Evolutionary conservation across 148 eudicot species (phyloP), one percentile per base, ranked within the genome.

Genomic region (Chenopodium berlandieri): DNA sequence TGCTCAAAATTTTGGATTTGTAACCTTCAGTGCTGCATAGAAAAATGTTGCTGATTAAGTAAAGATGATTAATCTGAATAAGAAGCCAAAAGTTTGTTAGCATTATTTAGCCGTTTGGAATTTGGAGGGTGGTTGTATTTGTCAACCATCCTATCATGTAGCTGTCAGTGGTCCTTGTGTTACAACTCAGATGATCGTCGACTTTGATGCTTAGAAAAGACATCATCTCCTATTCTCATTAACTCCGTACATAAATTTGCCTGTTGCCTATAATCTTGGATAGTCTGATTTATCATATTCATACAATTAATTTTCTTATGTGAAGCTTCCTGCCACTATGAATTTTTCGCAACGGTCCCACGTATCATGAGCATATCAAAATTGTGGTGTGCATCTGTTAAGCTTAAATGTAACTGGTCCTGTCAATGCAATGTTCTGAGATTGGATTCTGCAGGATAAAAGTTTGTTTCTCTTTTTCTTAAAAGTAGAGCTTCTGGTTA

Each of bases 351-450:
- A 12, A 47, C 56, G 84, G 70, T 69, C 84, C 84, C 65, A 69
- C 70, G n/a, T 32, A 46, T 71, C 27, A 81, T 81, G 82, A 78
- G 87, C 87, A 75, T 85, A 85, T 85, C 84, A 85, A 81, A 73
- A 77, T 85, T 85, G 84, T 85, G 84, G 84, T 85, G 62, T 81
- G 75, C 19, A 68, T 85, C 44, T 73, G 40, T 60, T 67, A 13
- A 66, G 82, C 82, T 56, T 82, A 50, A 56, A 65, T 44, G 40
- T 74, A 44, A 66, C 58, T 40, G 82, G 82, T 76, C 79, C 77
- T 76, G 48, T 69, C 6, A 66, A 17, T 78, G 79, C 56, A 78
- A 22, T 85, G 20, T 50, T 80, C 78, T 74, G 56, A 68, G 74
- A 65, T 2, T 67, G 68, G 84, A 85, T 85, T 85, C 84, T 81